Evolutionary conservation across 345 rosid genomes (phyloP).

Genomic region (Corymbia maculata): DNA sequence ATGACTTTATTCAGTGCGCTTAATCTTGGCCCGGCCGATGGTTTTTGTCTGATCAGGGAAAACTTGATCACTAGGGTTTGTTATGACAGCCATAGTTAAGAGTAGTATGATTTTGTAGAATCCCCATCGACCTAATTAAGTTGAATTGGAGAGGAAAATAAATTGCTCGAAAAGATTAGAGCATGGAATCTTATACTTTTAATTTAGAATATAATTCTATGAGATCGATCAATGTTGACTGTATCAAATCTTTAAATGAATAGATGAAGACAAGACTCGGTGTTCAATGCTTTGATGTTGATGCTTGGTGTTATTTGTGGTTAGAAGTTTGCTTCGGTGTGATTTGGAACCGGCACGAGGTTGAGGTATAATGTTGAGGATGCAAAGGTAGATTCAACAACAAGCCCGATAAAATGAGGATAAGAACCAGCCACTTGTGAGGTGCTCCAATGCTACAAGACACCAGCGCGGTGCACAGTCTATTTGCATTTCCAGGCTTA

Average conservation of each 20-base stretch:
- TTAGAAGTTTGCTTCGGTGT: neutral
- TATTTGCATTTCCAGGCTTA: neutral
- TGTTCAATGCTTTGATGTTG: neutral
- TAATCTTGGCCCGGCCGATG: neutral
- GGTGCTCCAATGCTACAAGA: neutral
- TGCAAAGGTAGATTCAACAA: neutral
- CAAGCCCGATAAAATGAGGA: neutral
- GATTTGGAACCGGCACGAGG: neutral
- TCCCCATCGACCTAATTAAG: neutral
- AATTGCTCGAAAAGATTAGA: neutral
- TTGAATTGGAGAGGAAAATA: neutral
- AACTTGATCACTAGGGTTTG: neutral
- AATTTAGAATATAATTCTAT: neutral
- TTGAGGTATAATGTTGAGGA: neutral
- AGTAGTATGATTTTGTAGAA: neutral
- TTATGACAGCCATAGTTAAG: neutral
- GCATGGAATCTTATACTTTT: neutral
- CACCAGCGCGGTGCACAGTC: neutral
- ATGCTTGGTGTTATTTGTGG: neutral
- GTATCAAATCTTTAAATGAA: neutral
- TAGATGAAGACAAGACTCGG: neutral
- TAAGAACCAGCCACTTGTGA: neutral
- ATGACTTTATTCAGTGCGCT: neutral
- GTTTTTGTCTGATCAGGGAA: neutral
- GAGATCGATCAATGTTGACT: fast-evolving